Conservation (phyloP, 257 asterid genomes). For the Anisodus acutangulus region DNA sequence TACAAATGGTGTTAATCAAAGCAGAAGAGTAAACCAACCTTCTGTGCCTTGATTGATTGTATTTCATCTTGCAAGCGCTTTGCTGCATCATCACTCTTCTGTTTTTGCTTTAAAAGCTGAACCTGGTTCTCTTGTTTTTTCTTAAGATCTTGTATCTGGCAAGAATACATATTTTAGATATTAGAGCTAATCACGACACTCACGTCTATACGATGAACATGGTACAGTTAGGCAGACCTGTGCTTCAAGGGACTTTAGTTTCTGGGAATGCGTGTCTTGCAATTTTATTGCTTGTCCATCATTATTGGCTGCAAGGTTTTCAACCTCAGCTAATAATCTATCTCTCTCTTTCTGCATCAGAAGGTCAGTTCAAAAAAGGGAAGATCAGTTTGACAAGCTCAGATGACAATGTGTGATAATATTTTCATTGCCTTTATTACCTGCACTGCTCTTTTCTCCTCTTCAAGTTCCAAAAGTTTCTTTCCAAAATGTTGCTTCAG, state of each 20-base stretch:
- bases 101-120: constrained; percentile 90
- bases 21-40: constrained; percentile 53
- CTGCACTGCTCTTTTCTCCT: constrained; percentile 88
- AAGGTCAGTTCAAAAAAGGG: constrained; percentile 19
- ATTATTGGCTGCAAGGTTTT: constrained; percentile 83
- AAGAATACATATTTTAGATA: neutral
- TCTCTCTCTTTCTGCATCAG: constrained; percentile 79
- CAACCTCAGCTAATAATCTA: constrained; percentile 84
- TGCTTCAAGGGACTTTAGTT: constrained; percentile 81
- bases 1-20: neutral
- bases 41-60: constrained; percentile 93
- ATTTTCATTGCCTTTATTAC: constrained; percentile 40
- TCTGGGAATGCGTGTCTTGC: constrained; percentile 87
- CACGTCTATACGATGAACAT: neutral
- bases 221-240: constrained; percentile 74
- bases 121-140: constrained; percentile 97
- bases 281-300: constrained; percentile 87
- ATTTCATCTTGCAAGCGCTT: constrained; percentile 91
- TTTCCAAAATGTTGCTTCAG: constrained; percentile 94
- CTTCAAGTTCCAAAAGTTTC: constrained; percentile 89
- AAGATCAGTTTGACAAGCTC: constrained; percentile 32
- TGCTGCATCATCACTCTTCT: constrained; percentile 97
- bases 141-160: constrained; percentile 94
- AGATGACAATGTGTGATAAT: neutral
- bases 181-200: constrained; percentile 16